A percentile compares a stretch with the other conserved stretches of the same genome.
Conservation (phyloP, 192 early-diverging fungal species). For the Dispira simplex region DNA sequence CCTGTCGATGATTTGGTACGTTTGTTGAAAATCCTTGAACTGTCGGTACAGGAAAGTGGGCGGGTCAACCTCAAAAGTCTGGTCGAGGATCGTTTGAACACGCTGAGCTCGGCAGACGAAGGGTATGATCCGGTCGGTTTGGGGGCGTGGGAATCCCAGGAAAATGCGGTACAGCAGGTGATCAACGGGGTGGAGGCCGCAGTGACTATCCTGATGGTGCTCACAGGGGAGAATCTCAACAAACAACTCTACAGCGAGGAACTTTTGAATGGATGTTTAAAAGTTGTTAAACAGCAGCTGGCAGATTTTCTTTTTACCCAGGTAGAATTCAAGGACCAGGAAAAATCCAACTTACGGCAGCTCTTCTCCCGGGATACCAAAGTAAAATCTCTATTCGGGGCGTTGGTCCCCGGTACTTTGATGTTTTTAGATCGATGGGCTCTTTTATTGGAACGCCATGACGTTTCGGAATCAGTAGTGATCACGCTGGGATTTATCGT, state of each 20-base stretch:
- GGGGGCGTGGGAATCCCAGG: neutral
- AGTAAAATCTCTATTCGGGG: neutral
- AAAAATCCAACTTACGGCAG: neutral
- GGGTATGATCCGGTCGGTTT: neutral
- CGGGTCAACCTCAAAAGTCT: neutral
- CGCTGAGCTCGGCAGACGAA: neutral
- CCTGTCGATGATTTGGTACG: neutral
- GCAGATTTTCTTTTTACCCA: neutral
- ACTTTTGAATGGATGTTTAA: neutral
- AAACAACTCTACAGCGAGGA: constrained; percentile 7
- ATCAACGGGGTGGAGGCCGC: constrained; percentile 7
- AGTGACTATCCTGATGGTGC: neutral
- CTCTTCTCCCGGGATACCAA: neutral
- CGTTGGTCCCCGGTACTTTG: neutral
- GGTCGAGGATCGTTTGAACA: neutral
- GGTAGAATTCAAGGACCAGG: neutral
- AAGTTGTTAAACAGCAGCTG: neutral
- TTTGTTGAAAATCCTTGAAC: constrained; percentile 4
- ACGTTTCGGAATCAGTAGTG: constrained; percentile 1
- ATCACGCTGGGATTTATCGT: neutral
- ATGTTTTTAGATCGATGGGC: neutral
- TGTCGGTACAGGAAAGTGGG: neutral
- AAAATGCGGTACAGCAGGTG: neutral
- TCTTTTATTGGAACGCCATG: neutral
- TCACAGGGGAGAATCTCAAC: neutral